Evolutionary conservation across 2,329 filamentous ascomycete species (phyloP), one percentile per base, ranked within the genome.

Genomic region (Cadophora gregata): DNA sequence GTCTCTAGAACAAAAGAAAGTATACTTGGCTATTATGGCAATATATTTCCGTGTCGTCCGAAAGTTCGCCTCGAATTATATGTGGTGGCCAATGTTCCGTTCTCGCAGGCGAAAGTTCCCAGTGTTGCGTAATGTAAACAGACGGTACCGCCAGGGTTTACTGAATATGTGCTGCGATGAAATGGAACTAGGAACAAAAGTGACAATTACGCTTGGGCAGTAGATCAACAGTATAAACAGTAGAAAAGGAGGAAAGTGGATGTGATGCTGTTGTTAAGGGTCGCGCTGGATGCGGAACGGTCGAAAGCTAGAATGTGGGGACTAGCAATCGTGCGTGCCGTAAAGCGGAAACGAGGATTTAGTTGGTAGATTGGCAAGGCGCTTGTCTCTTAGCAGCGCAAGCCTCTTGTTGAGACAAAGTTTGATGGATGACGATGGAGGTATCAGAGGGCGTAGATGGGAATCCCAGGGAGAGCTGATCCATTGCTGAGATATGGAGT

Each of bases 61-160:
- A 56, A 56, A 56, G 25, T 33, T 58, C 65, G 66, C 67, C 62
- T 64, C 67, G 59, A 67, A 71, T 67, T 65, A 68, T 51, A 60
- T 53, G 61, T 61, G 63, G 50, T 71, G 65, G 69, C 60, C 71
- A 63, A 45, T 67, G 69, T 51, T 64, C 66, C 51, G 61, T 59
- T 66, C 31, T 65, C 59, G 70, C 70, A 74, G 64, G 67, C 73
- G 74, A 66, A 69, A 56, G 61, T 62, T 48, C 45, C 51, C 62
- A 62, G 59, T 59, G 59, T 61, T 59, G 67, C 66, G 70, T 70
- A 69, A 59, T 62, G 56, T 62, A 51, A 70, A 67, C 59, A 67
- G 63, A 65, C 58, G 65, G 69, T 66, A 73, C 74, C 73, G 50
- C 73, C 73, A 74, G 74, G 72, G 73, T 70, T 73, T 62, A 62